Conservation (phyloP, 2,329 filamentous ascomycete genomes). For the Trichoderma simmonsii region DNA sequence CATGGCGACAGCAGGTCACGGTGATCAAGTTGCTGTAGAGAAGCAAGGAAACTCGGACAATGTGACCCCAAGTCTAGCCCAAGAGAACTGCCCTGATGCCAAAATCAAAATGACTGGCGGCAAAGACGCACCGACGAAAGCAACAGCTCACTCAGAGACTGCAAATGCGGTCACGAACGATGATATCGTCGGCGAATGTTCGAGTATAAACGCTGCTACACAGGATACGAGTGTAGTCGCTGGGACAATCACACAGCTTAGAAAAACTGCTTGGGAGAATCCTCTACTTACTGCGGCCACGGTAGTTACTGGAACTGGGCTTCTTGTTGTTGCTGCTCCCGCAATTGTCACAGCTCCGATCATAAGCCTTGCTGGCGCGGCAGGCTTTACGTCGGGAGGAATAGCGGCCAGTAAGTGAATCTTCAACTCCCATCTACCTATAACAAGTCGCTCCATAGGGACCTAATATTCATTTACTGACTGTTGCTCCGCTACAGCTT, state of each 20-base stretch:
- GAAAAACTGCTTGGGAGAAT: neutral
- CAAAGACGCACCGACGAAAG: neutral
- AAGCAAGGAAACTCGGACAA: neutral
- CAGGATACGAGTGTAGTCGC: neutral
- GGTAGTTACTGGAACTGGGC: neutral
- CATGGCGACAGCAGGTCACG: neutral
- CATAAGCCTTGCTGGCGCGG: conserved; percentile 21
- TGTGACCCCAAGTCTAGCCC: neutral
- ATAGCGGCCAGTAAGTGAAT: conserved; percentile 21
- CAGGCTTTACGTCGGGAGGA: conserved; percentile 24
- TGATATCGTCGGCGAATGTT: neutral
- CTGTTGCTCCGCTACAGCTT: conserved; percentile 20
- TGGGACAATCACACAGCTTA: neutral
- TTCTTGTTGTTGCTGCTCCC: neutral
- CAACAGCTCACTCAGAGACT: neutral
- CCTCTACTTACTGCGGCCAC: neutral
- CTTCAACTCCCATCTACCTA: neutral
- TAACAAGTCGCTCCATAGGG: too few species aligned
- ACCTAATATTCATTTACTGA: neutral
- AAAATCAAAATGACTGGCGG: neutral
- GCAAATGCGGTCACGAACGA: too few species aligned
- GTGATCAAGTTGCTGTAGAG: neutral
- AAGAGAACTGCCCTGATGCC: neutral
- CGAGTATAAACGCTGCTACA: neutral
- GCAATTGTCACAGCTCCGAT: conserved; percentile 19